These are phyloP conservation scores for Sophora flavescens DNA, from an alignment of 306 rosid species.

Conservation along the genomic window DNA sequence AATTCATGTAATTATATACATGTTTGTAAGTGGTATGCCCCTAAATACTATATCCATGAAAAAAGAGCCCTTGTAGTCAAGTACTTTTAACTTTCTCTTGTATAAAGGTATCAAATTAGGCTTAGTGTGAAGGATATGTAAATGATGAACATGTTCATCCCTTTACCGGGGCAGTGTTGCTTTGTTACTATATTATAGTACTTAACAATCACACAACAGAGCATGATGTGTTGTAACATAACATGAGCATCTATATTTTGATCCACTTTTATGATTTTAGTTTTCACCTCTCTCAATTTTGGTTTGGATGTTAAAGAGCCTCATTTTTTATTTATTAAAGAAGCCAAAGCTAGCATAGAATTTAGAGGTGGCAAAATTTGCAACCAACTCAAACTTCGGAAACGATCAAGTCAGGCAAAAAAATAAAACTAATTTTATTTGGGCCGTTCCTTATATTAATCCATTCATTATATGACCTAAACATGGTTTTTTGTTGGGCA, in stretches of 20 bases:
- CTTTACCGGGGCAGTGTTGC: slow-evolving; percentile 13
- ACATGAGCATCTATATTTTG: not conserved
- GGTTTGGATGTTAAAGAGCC: not conserved
- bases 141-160: slow-evolving; percentile 14
- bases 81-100: not conserved
- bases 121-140: slow-evolving; percentile 7
- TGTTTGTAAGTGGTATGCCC: slow-evolving; percentile 28
- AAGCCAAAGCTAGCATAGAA: too few species aligned
- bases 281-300: not conserved
- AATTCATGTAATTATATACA: not conserved
- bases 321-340: not conserved
- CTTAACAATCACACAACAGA: not conserved
- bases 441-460: too few species aligned
- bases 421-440: too few species aligned
- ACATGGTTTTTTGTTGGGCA: too few species aligned
- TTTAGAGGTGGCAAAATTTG: too few species aligned
- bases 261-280: slow-evolving; percentile 10
- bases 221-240: not conserved
- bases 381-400: too few species aligned
- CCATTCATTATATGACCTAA: too few species aligned
- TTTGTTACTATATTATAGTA: not conserved
- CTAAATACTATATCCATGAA: not conserved
- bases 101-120: not conserved
- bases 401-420: too few species aligned
- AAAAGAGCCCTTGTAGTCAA: not conserved